Percentiles rank a stretch among this genome's conserved stretches.
phyloP scores from a whole-genome alignment of 2,329 filamentous ascomycete genomes.

The Neoascochyta sp. region DNA sequence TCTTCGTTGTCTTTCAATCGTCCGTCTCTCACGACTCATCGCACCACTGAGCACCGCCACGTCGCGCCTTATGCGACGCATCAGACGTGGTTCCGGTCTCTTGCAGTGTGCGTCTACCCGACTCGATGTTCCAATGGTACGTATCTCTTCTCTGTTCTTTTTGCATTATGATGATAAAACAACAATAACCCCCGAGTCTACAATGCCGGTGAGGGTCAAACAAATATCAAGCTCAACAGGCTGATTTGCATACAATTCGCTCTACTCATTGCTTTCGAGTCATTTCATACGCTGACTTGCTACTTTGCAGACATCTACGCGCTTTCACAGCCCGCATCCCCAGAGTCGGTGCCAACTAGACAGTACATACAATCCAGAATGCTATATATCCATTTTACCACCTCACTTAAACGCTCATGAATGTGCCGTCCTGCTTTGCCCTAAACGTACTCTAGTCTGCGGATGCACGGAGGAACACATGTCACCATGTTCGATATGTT shows the following conservation, averaged over 20 bases:
- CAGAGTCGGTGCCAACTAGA: too few relatives aligned
- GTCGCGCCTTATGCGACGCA: background rate
- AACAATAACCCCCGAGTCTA: constrained; percentile 36
- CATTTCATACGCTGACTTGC: constrained; percentile 11
- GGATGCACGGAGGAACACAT: too few relatives aligned
- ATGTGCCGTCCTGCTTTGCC: too few relatives aligned
- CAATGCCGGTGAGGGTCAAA: constrained; percentile 36
- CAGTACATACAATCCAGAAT: too few relatives aligned
- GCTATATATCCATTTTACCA: too few relatives aligned
- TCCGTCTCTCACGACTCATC: background rate
- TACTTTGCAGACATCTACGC: constrained; percentile 3
- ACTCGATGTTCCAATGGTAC: constrained; percentile 3
- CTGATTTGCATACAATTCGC: constrained; percentile 38
- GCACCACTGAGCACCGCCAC: background rate
- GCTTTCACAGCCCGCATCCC: too few relatives aligned
- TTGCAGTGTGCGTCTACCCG: constrained; percentile 1
- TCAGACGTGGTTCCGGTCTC: too few relatives aligned
- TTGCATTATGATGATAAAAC: constrained; percentile 32
- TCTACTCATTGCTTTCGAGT: constrained; percentile 2
- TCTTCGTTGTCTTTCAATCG: constrained; percentile 1
- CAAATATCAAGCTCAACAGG: constrained; percentile 54
- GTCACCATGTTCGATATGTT: too few relatives aligned
- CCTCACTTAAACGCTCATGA: too few relatives aligned
- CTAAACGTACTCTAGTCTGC: too few relatives aligned
- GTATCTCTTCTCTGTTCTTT: background rate